Base-by-base conservation (phyloP, 805 yeast genomes). In the Spathaspora sp. region DNA sequence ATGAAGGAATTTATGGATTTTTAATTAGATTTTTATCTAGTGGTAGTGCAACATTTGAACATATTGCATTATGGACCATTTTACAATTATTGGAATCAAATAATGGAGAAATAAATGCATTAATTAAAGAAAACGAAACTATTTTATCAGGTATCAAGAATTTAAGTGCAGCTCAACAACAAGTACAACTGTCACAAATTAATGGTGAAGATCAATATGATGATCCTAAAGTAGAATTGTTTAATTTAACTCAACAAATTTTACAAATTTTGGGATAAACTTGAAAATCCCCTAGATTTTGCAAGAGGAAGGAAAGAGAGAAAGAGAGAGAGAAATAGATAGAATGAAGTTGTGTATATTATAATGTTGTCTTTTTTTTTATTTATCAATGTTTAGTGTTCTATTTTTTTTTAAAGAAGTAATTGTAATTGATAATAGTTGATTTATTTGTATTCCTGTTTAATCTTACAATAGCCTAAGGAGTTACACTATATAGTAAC, bases 31-130 rank as follows among this genome's bases (percentile, higher is more conserved):
- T 93, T 66, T 76, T 94, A 62, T 83, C 83, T 55, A 82, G 90
- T 62, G 86, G 86, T 42, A 94, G 92, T 66, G 87, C 96, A 12
- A 94, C 98, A 0, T 94, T 94, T 69, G 98, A 94, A 71, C 99
- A 94, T 67, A 94, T 94, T 70, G 97, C 98, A 0, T 80, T 92
- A 54, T 94, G 99, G 99, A 93, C 97, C 44, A 86, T 92, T 58
- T 77, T 93, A 59, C 99, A 94, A 71, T 78, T 94, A 57, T 79
- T 94, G 57, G 99, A 94, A 69, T 85, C 96, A 54, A 89, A 87
- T 60, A 88, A 91, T 63, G 67, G 69, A 49, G 84, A 84, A 63
- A 75, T 87, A 61, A 78, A 77, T 56, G 62, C 76, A 16, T 69
- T 81, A 59, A 81, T 83, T 42, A 82, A 81, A 60, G 79, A 73